Evolutionary conservation across 2,329 filamentous ascomycete species (phyloP).

Genomic region (Huntiella savannae): DNA sequence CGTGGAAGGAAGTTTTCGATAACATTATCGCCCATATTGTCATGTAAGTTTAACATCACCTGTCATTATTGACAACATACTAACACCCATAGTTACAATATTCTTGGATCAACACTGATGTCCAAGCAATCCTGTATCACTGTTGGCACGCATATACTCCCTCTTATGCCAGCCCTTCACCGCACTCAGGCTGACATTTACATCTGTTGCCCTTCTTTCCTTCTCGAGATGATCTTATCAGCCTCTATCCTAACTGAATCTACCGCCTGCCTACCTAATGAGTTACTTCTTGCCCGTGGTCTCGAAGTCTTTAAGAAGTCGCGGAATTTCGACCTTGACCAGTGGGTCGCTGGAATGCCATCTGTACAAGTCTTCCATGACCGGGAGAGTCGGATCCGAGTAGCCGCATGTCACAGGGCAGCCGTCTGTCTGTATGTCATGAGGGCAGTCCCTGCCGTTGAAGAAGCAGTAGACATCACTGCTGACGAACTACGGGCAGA

Average conservation of each 20-base stretch:
- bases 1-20: constrained; percentile 18
- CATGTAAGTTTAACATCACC: constrained; percentile 19
- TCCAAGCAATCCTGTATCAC: constrained; percentile 20
- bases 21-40: constrained; percentile 30
- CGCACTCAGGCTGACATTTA: constrained; percentile 25
- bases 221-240: constrained; percentile 26
- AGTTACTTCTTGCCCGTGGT: constrained; percentile 18
- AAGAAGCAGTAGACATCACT: constrained; percentile 21
- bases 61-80: not conserved
- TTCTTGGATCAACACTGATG: constrained; percentile 22
- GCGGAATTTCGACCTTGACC: constrained; percentile 23
- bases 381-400: constrained; percentile 23
- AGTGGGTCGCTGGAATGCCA: constrained; percentile 24
- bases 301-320: constrained; percentile 24
- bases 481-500: constrained; percentile 28
- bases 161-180: constrained; percentile 22
- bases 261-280: constrained; percentile 18
- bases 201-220: constrained; percentile 24
- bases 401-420: constrained; percentile 28
- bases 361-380: constrained; percentile 20
- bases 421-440: constrained; percentile 29
- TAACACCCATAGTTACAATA: constrained; percentile 20
- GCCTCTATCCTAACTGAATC: constrained; percentile 26
- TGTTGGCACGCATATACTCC: constrained; percentile 22
- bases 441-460: constrained; percentile 22